Base-by-base conservation (phyloP, 495 filamentous ascomycete genomes). In the Diplogelasinospora grovesii region DNA sequence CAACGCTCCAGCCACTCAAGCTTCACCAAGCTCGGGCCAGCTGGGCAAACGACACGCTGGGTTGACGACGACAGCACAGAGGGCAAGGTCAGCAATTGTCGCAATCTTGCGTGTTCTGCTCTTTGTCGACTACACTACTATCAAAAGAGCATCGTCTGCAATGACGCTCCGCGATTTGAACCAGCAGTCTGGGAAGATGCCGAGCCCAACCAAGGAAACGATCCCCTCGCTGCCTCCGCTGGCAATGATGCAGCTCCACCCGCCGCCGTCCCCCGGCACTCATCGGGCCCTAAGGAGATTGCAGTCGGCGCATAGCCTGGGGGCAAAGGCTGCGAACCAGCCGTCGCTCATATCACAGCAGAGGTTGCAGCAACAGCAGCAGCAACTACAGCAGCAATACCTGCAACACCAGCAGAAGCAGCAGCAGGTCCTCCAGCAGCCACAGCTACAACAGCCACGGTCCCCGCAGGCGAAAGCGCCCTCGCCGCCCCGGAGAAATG, bases 271-370 rank as follows among this genome's bases (percentile, higher is more conserved):
- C 14, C 52, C 56, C 6, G 49, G 49, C 10, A 41, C 51, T 15
- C 71, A 72, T 36, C 64, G 73, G 34, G 61, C 63, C 4, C 62
- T 78, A 33, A 65, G 75, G 43, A 69, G 73, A 45, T 66, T 78
- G 11, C 71, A 77, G 46, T 77, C 74, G 8, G 74, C 75, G 15
- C 74, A 77, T 46, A 70, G 65, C 40, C 61, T 78, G 24, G 74
- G 73, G 15, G 63, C 66, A 38, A 59, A 59, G 42, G 50, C 52
- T 32, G 37, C 60, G 0, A 54, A 39, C 43, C 65, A 61, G 39
- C 60, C 62, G 23, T 69, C 73, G 11, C 56, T 75, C 18, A 72
- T 74, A 45, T 73, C 77, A 9, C 73, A 77, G 49, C 78, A 79
- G 48, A 53, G 53, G 53, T 54, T 49, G 44, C 65, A 50, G 41